phyloP scores from a whole-genome alignment of 176 grass and related monocot genomes.

The Oryza glumipatula region DNA sequence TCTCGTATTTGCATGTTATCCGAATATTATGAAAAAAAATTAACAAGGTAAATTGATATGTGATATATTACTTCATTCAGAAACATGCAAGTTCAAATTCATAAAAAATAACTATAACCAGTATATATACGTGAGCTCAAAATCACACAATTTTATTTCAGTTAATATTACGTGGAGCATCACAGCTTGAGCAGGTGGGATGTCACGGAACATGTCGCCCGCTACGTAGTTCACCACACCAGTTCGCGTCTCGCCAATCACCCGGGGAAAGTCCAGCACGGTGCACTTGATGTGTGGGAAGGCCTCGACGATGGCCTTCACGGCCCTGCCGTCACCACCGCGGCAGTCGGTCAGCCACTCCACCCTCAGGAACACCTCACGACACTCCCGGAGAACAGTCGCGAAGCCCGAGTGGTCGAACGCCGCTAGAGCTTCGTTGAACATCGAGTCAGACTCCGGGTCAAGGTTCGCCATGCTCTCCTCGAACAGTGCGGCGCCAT shows the following conservation, averaged over 20 bases:
- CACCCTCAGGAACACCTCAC: slow-evolving; percentile 25
- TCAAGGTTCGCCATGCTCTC: slow-evolving; percentile 18
- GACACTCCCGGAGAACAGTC: not conserved
- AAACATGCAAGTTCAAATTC: too few species aligned
- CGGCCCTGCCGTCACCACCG: slow-evolving; percentile 30
- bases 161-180: slow-evolving; percentile 34
- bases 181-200: slow-evolving; percentile 55
- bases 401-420: not conserved
- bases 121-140: too few species aligned
- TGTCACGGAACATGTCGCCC: slow-evolving; percentile 50
- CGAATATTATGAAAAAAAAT: too few species aligned
- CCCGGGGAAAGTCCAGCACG: slow-evolving; percentile 52
- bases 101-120: too few species aligned
- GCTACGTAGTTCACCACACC: slow-evolving; percentile 31
- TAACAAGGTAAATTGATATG: too few species aligned
- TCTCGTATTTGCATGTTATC: too few species aligned
- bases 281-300: slow-evolving; percentile 45
- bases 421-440: slow-evolving; percentile 1
- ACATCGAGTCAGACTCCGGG: slow-evolving; percentile 20
- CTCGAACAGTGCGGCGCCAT: not conserved
- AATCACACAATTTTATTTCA: too few species aligned
- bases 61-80: too few species aligned
- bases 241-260: not conserved
- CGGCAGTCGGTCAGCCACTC: slow-evolving; percentile 47
- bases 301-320: slow-evolving; percentile 31